Evolutionary conservation across 208 protist species (phyloP).

Genomic region (Naegleria lovaniensis): DNA sequence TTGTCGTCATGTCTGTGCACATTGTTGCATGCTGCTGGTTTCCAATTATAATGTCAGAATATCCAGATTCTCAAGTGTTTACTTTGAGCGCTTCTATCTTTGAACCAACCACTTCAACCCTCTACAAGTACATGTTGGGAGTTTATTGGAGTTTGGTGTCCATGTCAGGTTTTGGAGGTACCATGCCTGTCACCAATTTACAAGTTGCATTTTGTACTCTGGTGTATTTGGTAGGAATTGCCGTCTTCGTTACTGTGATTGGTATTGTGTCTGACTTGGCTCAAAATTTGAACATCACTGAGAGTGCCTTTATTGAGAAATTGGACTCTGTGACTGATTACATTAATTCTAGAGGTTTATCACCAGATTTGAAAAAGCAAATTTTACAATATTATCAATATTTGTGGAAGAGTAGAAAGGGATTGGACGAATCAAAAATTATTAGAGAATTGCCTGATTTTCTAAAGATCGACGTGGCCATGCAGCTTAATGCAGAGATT

Average conservation of each 20-base stretch:
- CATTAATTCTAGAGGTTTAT: conserved; percentile 39
- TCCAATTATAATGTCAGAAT: background rate
- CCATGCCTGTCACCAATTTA: conserved; percentile 30
- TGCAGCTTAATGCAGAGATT: conserved; percentile 43
- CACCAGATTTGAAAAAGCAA: conserved; percentile 37
- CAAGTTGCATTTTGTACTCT: conserved; percentile 1
- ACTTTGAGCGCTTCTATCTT: background rate
- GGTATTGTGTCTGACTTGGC: background rate
- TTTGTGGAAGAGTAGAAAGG: conserved; percentile 46
- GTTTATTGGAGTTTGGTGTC: conserved; percentile 36
- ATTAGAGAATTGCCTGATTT: conserved; percentile 39
- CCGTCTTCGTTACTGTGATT: conserved; percentile 24
- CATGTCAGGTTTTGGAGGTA: conserved; percentile 37
- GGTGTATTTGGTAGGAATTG: background rate
- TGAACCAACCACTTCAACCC: background rate
- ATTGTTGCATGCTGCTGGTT: background rate
- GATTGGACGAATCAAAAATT: conserved; percentile 42
- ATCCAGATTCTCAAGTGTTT: background rate
- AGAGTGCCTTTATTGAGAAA: conserved; percentile 31
- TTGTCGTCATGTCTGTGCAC: background rate
- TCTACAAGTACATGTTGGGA: conserved; percentile 26
- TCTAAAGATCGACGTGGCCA: conserved; percentile 38
- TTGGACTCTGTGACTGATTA: conserved; percentile 45
- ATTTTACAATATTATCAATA: conserved; percentile 42
- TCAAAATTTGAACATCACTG: background rate